A percentile compares a stretch with the other conserved stretches of the same genome.
These are phyloP conservation scores for Penicillium sp. DNA, from an alignment of 2,329 filamentous ascomycete genomes.

Conservation along the genomic window DNA sequence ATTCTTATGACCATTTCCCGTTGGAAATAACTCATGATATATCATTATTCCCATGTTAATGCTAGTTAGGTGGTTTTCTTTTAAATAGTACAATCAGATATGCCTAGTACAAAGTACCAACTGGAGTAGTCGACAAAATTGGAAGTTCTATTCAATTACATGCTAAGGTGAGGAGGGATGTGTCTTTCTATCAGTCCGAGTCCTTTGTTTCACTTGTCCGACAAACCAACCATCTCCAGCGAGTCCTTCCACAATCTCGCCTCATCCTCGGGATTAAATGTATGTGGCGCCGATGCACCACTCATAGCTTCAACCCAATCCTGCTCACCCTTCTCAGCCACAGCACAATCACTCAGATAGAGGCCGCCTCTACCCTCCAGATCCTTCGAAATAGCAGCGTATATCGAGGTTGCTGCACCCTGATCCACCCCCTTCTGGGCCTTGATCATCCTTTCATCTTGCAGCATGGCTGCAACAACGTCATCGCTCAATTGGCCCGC, in stretches of 20 bases:
- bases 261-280: slow-evolving; percentile 33
- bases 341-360: slow-evolving; percentile 37
- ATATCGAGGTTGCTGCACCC: slow-evolving; percentile 47
- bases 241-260: slow-evolving; percentile 36
- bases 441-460: slow-evolving; percentile 16
- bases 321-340: slow-evolving; percentile 19
- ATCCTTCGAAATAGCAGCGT: slow-evolving; percentile 39
- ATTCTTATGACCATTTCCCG: neutral
- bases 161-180: no score
- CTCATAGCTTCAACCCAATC: slow-evolving; percentile 13
- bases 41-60: slow-evolving; percentile 8
- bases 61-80: neutral
- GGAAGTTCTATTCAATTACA: no score
- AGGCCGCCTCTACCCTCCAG: slow-evolving; percentile 33
- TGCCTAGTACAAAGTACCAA: no score
- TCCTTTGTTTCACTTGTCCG: neutral
- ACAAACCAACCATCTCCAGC: slow-evolving; percentile 28
- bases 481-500: slow-evolving; percentile 3
- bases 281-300: slow-evolving; percentile 22
- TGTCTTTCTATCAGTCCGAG: no score
- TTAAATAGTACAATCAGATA: neutral
- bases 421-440: slow-evolving; percentile 39
- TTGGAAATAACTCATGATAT: no score
- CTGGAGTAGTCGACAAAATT: no score
- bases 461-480: slow-evolving; percentile 7